phyloP scores from a whole-genome alignment of 306 rosid genomes.

The Trifolium repens region DNA sequence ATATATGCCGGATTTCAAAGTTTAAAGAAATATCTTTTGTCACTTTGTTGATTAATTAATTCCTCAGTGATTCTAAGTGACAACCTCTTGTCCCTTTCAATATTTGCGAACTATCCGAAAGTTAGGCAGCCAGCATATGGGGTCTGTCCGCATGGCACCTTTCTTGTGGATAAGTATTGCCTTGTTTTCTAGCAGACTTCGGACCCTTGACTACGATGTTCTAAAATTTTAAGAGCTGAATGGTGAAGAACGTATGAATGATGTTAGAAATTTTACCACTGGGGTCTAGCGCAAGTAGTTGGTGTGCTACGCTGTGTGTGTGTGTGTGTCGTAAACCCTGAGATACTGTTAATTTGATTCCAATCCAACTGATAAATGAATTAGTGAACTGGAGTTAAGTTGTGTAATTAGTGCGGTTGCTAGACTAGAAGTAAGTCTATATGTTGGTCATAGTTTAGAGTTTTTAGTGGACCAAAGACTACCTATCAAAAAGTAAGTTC shows the following conservation, averaged over 20 bases:
- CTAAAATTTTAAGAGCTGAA: neutral
- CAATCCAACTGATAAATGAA: neutral
- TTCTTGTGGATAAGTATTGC: conserved; percentile 12
- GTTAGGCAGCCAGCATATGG: neutral
- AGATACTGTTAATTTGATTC: neutral
- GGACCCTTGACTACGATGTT: neutral
- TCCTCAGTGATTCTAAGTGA: neutral
- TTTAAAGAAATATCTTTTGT: neutral
- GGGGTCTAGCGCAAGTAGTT: neutral
- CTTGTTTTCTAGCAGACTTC: neutral
- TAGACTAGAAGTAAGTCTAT: neutral
- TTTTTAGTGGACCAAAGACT: conserved; percentile 14
- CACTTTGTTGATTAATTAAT: neutral
- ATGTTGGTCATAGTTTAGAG: neutral
- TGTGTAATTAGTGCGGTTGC: neutral
- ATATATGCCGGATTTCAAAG: neutral
- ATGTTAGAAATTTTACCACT: neutral
- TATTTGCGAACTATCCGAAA: neutral
- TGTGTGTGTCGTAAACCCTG: neutral
- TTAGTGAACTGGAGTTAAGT: neutral
- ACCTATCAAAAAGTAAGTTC: conserved; percentile 5
- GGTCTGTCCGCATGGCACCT: neutral
- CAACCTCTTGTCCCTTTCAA: neutral
- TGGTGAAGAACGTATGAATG: neutral
- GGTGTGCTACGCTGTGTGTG: neutral